Evolutionary conservation across 1,139 yeast genomes (phyloP), one percentile per base, ranked within the genome.

Genomic region (Sugiyamaella xylanicola): DNA sequence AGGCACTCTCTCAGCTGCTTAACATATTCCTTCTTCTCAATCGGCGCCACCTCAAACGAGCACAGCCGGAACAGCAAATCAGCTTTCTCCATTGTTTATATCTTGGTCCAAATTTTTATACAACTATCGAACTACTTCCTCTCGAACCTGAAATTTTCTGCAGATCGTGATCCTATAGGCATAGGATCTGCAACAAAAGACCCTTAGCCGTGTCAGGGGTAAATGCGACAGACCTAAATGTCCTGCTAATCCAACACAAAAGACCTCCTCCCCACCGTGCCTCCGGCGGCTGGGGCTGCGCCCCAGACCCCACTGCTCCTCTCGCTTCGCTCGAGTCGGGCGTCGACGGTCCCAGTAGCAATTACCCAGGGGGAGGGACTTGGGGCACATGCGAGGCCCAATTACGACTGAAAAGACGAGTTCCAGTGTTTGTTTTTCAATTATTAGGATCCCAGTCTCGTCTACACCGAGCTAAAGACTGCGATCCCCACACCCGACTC

Each of bases 61-160:
- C 93, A 83, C 46, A 87, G 74, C 56, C 84, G 85, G 68, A 88
- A 95, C 42, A 89, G n/a, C 16, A 16, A 4, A 17, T 48, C 39
- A 5, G 52, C 52, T 29, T 40, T 19, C 22, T 48, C 52, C 52
- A 48, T 48, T 48, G 5, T 15, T 15, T 20, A 11, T 17, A 7
- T 8, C 17, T 5, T 19, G 17, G 22, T 13, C 17, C 2, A 37
- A 37, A 3, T 13, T 9, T n/a, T 11, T 11, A 4, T 11, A 11
- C 9, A 16, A 9, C 42, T 15, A 16, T 3, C 17, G 2, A 11
- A 37, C 42, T 11, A 19, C 9, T 7, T 11, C 32, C 40, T 45
- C 13, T 8, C 20, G 21, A 15, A 20, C 44, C 44, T 48, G 37
- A 48, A 40, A 48, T 48, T 48, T 48, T 39, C 44, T 13, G 42